Evolutionary conservation across 805 yeast species (phyloP).

Genomic region (Candida tallmaniae): DNA sequence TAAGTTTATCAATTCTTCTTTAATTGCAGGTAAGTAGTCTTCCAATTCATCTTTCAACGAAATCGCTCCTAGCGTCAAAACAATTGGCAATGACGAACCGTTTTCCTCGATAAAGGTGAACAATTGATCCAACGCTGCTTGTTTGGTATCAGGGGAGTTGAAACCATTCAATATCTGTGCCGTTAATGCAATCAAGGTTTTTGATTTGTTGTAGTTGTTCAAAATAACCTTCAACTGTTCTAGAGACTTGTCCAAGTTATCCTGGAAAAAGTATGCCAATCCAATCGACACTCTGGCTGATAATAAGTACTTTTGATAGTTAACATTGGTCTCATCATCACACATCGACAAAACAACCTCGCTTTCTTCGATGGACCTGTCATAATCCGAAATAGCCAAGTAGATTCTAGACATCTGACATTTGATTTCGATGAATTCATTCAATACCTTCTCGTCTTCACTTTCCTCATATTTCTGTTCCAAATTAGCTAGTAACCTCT

Average conservation of each 20-base stretch:
- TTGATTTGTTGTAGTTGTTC: conserved; percentile 47
- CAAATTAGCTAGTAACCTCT: conserved; percentile 41
- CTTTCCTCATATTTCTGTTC: conserved; percentile 54
- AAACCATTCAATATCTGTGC: conserved; percentile 77
- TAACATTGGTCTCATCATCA: conserved; percentile 15
- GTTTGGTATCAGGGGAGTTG: conserved; percentile 70
- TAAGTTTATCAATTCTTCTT: conserved; percentile 58
- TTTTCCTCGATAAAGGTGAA: conserved; percentile 56
- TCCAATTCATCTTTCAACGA: conserved; percentile 57
- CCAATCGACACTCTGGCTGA: conserved; percentile 74
- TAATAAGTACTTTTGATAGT: conserved; percentile 23
- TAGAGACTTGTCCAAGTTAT: conserved; percentile 61
- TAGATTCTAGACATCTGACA: conserved; percentile 69
- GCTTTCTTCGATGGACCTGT: conserved; percentile 57
- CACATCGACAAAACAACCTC: conserved; percentile 49
- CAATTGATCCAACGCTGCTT: conserved; percentile 81
- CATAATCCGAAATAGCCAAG: conserved; percentile 56
- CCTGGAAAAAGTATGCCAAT: conserved; percentile 58
- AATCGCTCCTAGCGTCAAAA: conserved; percentile 76
- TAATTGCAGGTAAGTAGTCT: conserved; percentile 59
- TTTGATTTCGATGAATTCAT: conserved; percentile 54
- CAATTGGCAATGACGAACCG: conserved; percentile 65
- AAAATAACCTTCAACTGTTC: conserved; percentile 65
- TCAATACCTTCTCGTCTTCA: conserved; percentile 45
- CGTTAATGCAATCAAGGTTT: conserved; percentile 63